phyloP scores from a whole-genome alignment of 1,284 basidiomycete genomes.

The Phellinidium pouzarii region DNA sequence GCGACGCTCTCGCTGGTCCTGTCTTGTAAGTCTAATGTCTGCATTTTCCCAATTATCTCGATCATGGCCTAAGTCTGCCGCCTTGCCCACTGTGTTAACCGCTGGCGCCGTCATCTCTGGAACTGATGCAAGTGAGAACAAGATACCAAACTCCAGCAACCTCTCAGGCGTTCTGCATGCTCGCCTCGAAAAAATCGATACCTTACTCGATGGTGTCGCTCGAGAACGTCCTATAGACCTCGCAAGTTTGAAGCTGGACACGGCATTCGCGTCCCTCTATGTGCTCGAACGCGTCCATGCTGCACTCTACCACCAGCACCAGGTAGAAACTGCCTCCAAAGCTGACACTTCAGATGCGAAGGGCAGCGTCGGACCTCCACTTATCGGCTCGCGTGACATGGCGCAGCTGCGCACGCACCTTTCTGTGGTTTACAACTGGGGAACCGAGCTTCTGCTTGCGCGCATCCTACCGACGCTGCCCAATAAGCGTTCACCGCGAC shows the following conservation, averaged over 20 bases:
- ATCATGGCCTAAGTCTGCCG: slow-evolving; percentile 1
- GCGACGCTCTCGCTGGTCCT: too few relatives aligned
- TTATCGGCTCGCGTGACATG: slow-evolving; percentile 62
- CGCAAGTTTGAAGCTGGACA: slow-evolving; percentile 32
- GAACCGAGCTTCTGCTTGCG: slow-evolving; percentile 44
- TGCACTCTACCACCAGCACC: slow-evolving; percentile 35
- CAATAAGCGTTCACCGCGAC: slow-evolving; percentile 22
- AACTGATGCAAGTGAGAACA: neutral
- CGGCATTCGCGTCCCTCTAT: slow-evolving; percentile 49
- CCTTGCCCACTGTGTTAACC: slow-evolving; percentile 2
- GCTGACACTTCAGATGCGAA: neutral
- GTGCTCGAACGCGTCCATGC: slow-evolving; percentile 48
- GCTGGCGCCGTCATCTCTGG: slow-evolving; percentile 13
- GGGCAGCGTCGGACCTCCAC: slow-evolving; percentile 24
- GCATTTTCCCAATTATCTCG: neutral
- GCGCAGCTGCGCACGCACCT: slow-evolving; percentile 53
- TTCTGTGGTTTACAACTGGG: slow-evolving; percentile 67
- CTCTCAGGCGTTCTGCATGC: slow-evolving; percentile 9
- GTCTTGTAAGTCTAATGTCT: neutral
- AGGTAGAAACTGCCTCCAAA: slow-evolving; percentile 19
- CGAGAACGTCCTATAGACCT: slow-evolving; percentile 4
- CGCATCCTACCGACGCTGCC: slow-evolving; percentile 40
- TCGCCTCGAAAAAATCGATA: slow-evolving; percentile 13
- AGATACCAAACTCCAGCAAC: slow-evolving; percentile 2
- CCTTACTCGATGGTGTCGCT: slow-evolving; percentile 2